Conservation (phyloP, 805 yeast species). For the Candida pseudofarinosa region DNA sequence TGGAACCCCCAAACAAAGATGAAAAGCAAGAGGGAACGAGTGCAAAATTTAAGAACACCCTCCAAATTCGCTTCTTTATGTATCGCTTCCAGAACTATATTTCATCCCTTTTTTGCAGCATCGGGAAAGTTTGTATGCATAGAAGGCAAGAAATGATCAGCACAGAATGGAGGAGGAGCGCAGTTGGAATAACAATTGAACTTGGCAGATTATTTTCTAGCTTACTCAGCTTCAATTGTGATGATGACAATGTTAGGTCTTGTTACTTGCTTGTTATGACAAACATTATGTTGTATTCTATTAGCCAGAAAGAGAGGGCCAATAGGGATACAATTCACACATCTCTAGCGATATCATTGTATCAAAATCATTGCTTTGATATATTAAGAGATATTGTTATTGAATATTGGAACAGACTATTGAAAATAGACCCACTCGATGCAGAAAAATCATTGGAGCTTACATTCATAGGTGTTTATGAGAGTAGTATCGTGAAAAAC, state of each 20-base stretch:
- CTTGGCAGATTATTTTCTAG: conserved; percentile 21
- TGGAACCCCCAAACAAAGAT: conserved; percentile 33
- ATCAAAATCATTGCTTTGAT: conserved; percentile 48
- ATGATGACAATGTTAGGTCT: conserved; percentile 13
- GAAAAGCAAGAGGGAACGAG: conserved; percentile 42
- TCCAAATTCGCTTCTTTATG: conserved; percentile 50
- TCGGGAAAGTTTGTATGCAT: conserved; percentile 43
- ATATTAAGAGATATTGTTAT: conserved; percentile 23
- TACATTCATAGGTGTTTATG: conserved; percentile 32
- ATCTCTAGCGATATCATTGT: conserved; percentile 42
- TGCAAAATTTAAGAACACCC: conserved; percentile 60
- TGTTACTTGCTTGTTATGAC: conserved; percentile 33
- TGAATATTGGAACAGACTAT: conserved; percentile 16
- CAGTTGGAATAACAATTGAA: conserved; percentile 38
- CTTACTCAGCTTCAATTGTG: conserved; percentile 19
- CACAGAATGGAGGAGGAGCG: conserved; percentile 32
- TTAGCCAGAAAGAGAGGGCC: conserved; percentile 18
- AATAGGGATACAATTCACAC: conserved; percentile 28
- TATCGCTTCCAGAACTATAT: conserved; percentile 46
- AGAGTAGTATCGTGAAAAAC: conserved; percentile 35
- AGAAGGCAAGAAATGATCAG: conserved; percentile 43
- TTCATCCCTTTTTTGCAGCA: conserved; percentile 38
- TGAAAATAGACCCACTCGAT: conserved; percentile 9
- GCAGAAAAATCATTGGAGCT: conserved; percentile 20
- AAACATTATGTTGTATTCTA: conserved; percentile 38